These are phyloP conservation scores for Leccinum arenicola DNA, from an alignment of 768 basidiomycete genomes.

Conservation along the genomic window DNA sequence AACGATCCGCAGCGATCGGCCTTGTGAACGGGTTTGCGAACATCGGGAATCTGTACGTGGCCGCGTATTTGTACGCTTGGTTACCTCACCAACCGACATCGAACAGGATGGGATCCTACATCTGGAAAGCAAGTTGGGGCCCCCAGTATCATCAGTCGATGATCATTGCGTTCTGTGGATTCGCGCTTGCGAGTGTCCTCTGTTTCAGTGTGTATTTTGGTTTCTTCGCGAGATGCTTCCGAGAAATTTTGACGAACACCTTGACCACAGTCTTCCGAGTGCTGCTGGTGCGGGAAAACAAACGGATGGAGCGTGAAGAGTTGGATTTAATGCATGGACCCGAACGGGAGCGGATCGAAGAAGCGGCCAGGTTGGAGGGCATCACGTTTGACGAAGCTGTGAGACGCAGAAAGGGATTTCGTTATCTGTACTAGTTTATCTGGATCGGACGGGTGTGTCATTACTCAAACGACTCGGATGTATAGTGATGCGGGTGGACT, in stretches of 20 bases:
- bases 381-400: conserved; percentile 60
- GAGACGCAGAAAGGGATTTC: conserved; percentile 53
- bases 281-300: conserved; percentile 49
- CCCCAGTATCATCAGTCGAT: conserved; percentile 62
- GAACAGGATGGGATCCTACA: conserved; percentile 56
- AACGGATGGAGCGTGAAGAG: conserved; percentile 48
- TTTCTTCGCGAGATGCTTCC: not conserved
- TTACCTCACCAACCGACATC: not conserved
- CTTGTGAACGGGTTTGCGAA: conserved; percentile 62
- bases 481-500: no score
- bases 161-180: conserved; percentile 45
- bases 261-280: conserved; percentile 37
- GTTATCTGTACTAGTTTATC: conserved; percentile 47
- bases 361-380: conserved; percentile 57
- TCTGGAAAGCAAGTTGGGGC: conserved; percentile 60
- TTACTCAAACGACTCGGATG: not conserved
- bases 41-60: conserved; percentile 52
- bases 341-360: conserved; percentile 48
- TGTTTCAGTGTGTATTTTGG: conserved; percentile 33
- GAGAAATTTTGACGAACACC: no score
- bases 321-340: conserved; percentile 42
- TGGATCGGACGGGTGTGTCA: not conserved
- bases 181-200: conserved; percentile 34
- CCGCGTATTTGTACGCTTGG: not conserved
- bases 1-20: conserved; percentile 51